Evolutionary conservation across 1,139 yeast genomes (phyloP), one percentile per base, ranked within the genome.

Genomic region (Lodderomyces oxycetoniae): DNA sequence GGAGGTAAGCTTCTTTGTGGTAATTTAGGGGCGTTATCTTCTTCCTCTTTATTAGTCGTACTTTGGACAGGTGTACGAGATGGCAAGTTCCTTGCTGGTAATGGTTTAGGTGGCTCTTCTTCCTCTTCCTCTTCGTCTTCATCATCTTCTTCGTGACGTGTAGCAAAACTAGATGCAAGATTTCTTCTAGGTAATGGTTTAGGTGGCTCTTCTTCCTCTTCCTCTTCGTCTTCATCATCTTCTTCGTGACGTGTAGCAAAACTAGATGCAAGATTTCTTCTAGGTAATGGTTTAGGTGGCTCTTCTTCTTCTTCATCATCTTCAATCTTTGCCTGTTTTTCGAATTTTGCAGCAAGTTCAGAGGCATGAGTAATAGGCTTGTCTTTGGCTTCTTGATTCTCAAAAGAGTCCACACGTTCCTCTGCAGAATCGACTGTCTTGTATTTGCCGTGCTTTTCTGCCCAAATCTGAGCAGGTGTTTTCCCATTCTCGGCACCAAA

Each of bases 381-480:
- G 7, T 10, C 14, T 7, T 10, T 7, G 7, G 6, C 14, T 10
- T 11, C 26, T n/a, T 10, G 14, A 15, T 31, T 26, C 13, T 31
- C 34, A 13, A 20, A 34, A 2, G 27, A 32, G n/a, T 36, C 39
- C 5, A 31, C 40, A 5, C 50, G 53, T 33, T 54, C 48, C 11
- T 49, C 57, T 11, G 49, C 57, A 1, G 47, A 52, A 17, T 49
- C 45, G 30, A 70, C 77, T 26, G 67, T 65, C 48, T 67, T 72
- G 48, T 64, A 74, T 48, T 76, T 71, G 33, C 85, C 91, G 55
- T 81, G 80, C 67, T 79, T 86, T 57, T 86, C 96, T 14, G 96
- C 96, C 96, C 96, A 88, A 25, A 85, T 53, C 59, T 88, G 96
- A 24, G 96, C 96, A 20, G 97, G 96, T 3, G 95, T 84, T 61